These are phyloP conservation scores for Cyclocybe aegerita DNA, from an alignment of 768 basidiomycete species.

Conservation along the genomic window DNA sequence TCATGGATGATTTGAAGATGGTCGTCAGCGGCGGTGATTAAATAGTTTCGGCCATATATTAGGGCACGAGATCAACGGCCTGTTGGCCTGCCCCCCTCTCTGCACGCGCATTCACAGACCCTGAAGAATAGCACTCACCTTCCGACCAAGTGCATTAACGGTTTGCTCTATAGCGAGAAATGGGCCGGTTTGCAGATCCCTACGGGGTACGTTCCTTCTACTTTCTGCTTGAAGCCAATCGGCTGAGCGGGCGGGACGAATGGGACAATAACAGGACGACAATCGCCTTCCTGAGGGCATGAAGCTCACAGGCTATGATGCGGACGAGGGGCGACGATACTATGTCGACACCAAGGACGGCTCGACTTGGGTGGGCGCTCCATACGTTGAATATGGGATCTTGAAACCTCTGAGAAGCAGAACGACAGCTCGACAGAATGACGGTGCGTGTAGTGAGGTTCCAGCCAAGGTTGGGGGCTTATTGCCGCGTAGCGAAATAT, in stretches of 20 bases:
- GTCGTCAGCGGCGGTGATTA: too few relatives aligned
- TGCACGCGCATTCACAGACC: too few relatives aligned
- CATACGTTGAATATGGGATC: slow-evolving; percentile 3
- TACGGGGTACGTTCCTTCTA: too few relatives aligned
- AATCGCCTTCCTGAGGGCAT: slow-evolving; percentile 10
- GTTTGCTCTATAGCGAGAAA: too few relatives aligned
- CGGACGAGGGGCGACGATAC: slow-evolving; percentile 2
- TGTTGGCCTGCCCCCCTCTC: too few relatives aligned
- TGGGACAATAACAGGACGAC: neutral
- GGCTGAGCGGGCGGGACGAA: neutral
- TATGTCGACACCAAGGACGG: slow-evolving; percentile 8
- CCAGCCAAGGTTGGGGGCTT: neutral
- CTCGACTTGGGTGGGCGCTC: slow-evolving; percentile 6
- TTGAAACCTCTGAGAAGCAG: neutral
- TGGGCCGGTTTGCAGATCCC: too few relatives aligned
- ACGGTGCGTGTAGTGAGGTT: neutral
- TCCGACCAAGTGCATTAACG: too few relatives aligned
- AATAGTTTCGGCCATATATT: too few relatives aligned
- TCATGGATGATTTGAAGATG: too few relatives aligned
- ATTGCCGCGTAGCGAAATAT: neutral
- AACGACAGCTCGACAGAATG: neutral
- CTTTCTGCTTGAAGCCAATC: neutral
- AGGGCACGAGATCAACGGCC: too few relatives aligned
- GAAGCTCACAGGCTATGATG: slow-evolving; percentile 12
- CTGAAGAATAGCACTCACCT: too few relatives aligned